These are phyloP conservation scores for Raffaelea ambrosiae DNA, from an alignment of 2,329 filamentous ascomycete species.

Conservation along the genomic window DNA sequence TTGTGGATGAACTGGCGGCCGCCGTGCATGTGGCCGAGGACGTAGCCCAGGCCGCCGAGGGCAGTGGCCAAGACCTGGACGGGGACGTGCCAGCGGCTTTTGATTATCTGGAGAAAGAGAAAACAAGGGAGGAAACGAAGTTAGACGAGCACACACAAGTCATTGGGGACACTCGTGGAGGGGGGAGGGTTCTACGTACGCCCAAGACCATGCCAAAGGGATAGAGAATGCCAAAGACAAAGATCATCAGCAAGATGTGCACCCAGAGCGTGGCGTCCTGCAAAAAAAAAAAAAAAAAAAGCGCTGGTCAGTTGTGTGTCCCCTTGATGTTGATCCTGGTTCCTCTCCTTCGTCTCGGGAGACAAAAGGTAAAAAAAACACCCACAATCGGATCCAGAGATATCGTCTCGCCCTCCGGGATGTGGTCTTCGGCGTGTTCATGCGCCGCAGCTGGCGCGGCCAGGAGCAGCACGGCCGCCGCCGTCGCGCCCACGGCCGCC, in stretches of 20 bases:
- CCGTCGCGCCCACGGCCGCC: background rate
- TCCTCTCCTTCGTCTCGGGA: too few relatives aligned
- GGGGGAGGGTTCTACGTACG: slow-evolving; percentile 44
- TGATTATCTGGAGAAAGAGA: slow-evolving; percentile 56
- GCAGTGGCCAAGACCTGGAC: slow-evolving; percentile 67
- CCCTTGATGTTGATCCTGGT: background rate
- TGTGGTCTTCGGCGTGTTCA: slow-evolving; percentile 43
- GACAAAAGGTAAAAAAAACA: too few relatives aligned
- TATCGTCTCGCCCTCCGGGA: slow-evolving; percentile 60
- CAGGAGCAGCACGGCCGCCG: slow-evolving; percentile 8
- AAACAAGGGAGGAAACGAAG: background rate
- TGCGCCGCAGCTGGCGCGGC: slow-evolving; percentile 25
- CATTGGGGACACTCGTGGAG: too few relatives aligned
- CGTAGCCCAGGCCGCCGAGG: slow-evolving; percentile 76
- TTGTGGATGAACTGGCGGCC: slow-evolving; percentile 70
- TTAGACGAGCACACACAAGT: background rate
- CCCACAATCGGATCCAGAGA: slow-evolving; percentile 54
- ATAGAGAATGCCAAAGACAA: slow-evolving; percentile 87
- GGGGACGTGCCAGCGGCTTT: slow-evolving; percentile 90
- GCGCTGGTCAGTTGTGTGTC: slow-evolving; percentile 7
- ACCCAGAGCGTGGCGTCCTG: slow-evolving; percentile 82
- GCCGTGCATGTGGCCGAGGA: slow-evolving; percentile 83
- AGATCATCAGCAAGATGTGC: slow-evolving; percentile 81
- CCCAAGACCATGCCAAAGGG: slow-evolving; percentile 93
- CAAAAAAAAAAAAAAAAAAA: too few relatives aligned